These are phyloP conservation scores for Dioscorea alata DNA, from an alignment of 106 monocot genomes.

Conservation along the genomic window DNA sequence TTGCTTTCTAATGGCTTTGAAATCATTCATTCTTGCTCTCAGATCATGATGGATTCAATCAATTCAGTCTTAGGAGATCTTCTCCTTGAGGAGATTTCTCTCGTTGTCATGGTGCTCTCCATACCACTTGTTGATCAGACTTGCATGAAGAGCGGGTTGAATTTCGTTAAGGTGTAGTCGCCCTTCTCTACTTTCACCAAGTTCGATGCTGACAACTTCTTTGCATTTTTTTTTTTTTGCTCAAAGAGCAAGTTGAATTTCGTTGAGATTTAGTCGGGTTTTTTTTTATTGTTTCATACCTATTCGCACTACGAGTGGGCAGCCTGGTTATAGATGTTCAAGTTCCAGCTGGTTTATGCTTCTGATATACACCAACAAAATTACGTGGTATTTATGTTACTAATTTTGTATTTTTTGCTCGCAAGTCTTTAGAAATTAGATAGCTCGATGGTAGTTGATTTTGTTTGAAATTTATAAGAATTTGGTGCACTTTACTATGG, in stretches of 20 bases:
- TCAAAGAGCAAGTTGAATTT: too few relatives aligned
- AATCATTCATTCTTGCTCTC: too few relatives aligned
- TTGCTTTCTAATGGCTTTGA: too few relatives aligned
- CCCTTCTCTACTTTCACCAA: slow-evolving; percentile 81
- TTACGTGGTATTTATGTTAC: slow-evolving; percentile 39
- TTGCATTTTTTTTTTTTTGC: neutral
- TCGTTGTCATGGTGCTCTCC: slow-evolving; percentile 85
- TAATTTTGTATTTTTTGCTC: too few relatives aligned
- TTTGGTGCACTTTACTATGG: too few relatives aligned
- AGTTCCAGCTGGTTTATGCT: slow-evolving; percentile 61
- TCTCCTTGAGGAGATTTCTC: slow-evolving; percentile 79
- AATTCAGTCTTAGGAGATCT: slow-evolving; percentile 45
- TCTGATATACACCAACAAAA: slow-evolving; percentile 51
- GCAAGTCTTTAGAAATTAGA: too few relatives aligned
- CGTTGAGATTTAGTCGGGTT: neutral
- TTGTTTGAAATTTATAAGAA: too few relatives aligned
- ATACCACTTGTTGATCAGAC: slow-evolving; percentile 68
- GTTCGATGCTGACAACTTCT: slow-evolving; percentile 52
- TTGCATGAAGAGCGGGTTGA: slow-evolving; percentile 76
- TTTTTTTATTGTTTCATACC: slow-evolving; percentile 44
- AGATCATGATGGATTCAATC: slow-evolving; percentile 47
- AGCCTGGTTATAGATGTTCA: slow-evolving; percentile 86
- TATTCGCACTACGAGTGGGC: slow-evolving; percentile 80
- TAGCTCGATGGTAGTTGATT: too few relatives aligned
- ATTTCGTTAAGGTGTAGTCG: slow-evolving; percentile 62